Conservation (phyloP, 371 early-diverging fungal species). For the Circinella minor region DNA sequence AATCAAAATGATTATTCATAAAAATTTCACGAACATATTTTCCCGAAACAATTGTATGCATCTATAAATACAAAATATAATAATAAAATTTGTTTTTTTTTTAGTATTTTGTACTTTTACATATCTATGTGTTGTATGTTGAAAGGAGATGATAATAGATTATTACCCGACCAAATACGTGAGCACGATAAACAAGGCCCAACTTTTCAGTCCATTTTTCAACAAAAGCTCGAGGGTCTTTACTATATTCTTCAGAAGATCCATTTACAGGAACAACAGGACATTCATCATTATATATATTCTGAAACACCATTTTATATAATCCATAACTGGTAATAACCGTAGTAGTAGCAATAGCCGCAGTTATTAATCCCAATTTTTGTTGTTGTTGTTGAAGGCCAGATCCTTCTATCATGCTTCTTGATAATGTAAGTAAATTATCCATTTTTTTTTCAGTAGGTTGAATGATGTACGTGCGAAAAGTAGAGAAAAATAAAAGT, state of each 20-base stretch:
- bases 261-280: slow-evolving; percentile 29
- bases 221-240: slow-evolving; percentile 24
- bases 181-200: slow-evolving; percentile 31
- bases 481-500: no score
- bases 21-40: slow-evolving; percentile 22
- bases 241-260: slow-evolving; percentile 23
- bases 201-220: slow-evolving; percentile 24
- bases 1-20: slow-evolving; percentile 20
- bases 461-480: no score
- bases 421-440: no score
- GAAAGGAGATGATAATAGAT: background rate
- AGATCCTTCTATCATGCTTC: no score
- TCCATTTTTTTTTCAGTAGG: no score
- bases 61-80: background rate
- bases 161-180: slow-evolving; percentile 35
- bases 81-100: background rate
- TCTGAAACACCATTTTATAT: background rate
- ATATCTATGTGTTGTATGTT: background rate
- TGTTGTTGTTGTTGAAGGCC: background rate
- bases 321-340: background rate
- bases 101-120: no score
- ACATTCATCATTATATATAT: background rate
- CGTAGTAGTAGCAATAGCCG: background rate
- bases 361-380: background rate
- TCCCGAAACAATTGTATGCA: slow-evolving; percentile 17